These are phyloP conservation scores for Xylaria castorea DNA, from an alignment of 495 filamentous ascomycete genomes.

Conservation along the genomic window DNA sequence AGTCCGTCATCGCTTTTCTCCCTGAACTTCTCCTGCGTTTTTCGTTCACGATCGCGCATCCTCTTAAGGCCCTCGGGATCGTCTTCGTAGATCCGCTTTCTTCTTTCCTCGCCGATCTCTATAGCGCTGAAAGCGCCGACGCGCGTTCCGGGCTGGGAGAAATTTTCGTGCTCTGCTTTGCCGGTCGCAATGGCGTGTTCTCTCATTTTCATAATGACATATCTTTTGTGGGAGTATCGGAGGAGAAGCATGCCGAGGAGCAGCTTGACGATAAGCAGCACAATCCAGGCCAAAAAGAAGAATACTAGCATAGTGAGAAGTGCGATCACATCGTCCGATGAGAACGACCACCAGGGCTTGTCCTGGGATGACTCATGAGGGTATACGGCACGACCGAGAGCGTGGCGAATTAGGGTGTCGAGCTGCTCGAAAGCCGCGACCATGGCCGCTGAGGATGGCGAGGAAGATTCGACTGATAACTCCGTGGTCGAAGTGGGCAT, in stretches of 20 bases:
- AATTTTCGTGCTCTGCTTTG: constrained; percentile 59
- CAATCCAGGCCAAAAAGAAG: constrained; percentile 76
- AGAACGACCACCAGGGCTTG: constrained; percentile 48
- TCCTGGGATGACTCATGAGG: constrained; percentile 41
- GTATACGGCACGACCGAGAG: constrained; percentile 70
- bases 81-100: constrained; percentile 85
- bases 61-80: constrained; percentile 73
- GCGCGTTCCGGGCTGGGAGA: constrained; percentile 72
- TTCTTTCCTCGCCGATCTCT: constrained; percentile 87
- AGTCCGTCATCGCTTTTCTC: constrained; percentile 64
- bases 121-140: constrained; percentile 83
- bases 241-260: constrained; percentile 84
- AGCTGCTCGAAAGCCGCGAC: constrained; percentile 75
- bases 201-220: constrained; percentile 76
- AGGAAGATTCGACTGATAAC: constrained; percentile 58
- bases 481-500: constrained; percentile 74
- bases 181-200: constrained; percentile 60
- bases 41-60: constrained; percentile 71
- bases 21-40: constrained; percentile 60
- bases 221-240: constrained; percentile 74
- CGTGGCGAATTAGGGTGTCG: constrained; percentile 74
- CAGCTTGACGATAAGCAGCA: constrained; percentile 81
- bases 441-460: constrained; percentile 68
- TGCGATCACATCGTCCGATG: constrained; percentile 71
- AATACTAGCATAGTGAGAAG: constrained; percentile 76